A percentile compares a stretch with the other conserved stretches of the same genome.
Evolutionary conservation across 2,329 filamentous ascomycete genomes (phyloP).

Genomic region (Trichoderma sp.): DNA sequence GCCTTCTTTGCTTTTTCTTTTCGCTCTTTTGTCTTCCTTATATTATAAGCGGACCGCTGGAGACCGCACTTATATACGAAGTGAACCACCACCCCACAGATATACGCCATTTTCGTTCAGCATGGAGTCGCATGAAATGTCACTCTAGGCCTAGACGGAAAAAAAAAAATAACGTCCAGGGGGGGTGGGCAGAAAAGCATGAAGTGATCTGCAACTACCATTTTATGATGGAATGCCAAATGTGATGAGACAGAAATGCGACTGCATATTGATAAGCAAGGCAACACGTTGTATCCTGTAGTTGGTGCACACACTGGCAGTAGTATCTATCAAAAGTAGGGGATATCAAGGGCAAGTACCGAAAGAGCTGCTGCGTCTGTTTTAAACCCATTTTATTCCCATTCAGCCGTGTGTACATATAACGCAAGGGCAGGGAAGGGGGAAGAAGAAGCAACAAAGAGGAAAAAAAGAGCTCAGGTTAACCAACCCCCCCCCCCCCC

Average conservation of each 20-base stretch:
- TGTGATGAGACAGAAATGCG: background rate
- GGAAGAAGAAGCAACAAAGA: background rate
- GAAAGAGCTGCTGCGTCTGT: background rate
- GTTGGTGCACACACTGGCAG: background rate
- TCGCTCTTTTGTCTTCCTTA: too few species aligned
- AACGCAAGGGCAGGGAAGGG: background rate
- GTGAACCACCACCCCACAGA: background rate
- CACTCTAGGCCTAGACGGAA: background rate
- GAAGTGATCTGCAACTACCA: background rate
- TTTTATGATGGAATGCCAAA: background rate
- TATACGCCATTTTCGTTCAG: slow-evolving; percentile 4
- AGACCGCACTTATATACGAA: too few species aligned
- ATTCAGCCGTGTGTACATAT: background rate
- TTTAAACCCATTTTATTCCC: background rate
- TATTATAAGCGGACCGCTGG: background rate
- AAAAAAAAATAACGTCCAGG: background rate
- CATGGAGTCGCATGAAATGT: slow-evolving; percentile 3
- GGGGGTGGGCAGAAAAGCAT: background rate
- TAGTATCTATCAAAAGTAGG: background rate
- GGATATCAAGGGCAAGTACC: background rate
- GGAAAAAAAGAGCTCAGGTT: background rate
- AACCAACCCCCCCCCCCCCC: too few species aligned
- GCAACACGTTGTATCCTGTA: background rate
- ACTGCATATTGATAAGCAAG: background rate
- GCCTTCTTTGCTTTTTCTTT: background rate